Conservation (phyloP, 129 eudicot species). For the Flaveria trinervia region DNA sequence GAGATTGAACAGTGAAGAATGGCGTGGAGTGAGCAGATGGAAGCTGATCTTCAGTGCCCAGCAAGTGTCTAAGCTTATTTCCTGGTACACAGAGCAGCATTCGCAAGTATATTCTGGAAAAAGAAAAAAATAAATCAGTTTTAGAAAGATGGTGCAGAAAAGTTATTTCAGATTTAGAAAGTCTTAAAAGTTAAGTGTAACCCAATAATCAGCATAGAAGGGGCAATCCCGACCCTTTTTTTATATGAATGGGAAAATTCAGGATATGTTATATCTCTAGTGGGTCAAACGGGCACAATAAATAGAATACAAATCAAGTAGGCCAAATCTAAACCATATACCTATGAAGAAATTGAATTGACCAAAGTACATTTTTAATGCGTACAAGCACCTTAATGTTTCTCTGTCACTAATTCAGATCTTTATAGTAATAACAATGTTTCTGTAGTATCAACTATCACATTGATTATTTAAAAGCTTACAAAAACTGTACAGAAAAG, state of each 20-base stretch:
- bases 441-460: background rate
- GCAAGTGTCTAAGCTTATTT: conserved; percentile 65
- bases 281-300: background rate
- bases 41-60: conserved; percentile 61
- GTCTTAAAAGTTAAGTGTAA: background rate
- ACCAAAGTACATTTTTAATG: background rate
- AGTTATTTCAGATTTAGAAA: conserved; percentile 15
- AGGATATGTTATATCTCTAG: background rate
- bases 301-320: background rate
- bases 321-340: background rate
- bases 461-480: background rate
- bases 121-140: conserved; percentile 13
- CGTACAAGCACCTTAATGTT: background rate
- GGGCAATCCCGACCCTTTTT: background rate
- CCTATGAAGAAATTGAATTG: background rate
- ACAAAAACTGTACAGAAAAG: background rate
- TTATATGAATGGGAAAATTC: background rate
- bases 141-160: conserved; percentile 5
- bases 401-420: background rate
- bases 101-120: conserved; percentile 81
- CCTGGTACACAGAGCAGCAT: conserved; percentile 93
- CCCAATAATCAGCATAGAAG: background rate
- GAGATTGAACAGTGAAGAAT: conserved; percentile 62
- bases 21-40: conserved; percentile 67
- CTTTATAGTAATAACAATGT: background rate